These are phyloP conservation scores for Aspergillus tubingensis DNA, from an alignment of 2,329 filamentous ascomycete genomes.

Conservation along the genomic window DNA sequence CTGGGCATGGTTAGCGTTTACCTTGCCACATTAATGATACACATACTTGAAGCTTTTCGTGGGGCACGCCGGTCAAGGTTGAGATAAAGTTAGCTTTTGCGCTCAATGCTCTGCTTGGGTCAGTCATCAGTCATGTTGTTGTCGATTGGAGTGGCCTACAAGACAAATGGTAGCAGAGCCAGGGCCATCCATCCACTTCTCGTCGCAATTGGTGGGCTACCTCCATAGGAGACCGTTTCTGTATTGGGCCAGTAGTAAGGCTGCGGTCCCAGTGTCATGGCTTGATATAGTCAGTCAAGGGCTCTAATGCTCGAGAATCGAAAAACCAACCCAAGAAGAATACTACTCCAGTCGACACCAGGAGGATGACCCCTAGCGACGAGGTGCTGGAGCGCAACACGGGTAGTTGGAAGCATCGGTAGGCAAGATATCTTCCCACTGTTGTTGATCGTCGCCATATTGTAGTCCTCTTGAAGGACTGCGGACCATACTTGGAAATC, in stretches of 20 bases:
- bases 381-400: conserved; percentile 46
- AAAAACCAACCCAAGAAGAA: conserved; percentile 49
- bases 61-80: conserved; percentile 55
- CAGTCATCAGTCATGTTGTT: not conserved
- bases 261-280: conserved; percentile 52
- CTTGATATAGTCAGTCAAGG: conserved; percentile 22
- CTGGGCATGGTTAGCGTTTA: conserved; percentile 2
- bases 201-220: conserved; percentile 57
- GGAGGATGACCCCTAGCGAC: conserved; percentile 47
- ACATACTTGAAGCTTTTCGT: conserved; percentile 57
- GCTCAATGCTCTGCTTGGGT: conserved; percentile 43
- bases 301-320: not conserved
- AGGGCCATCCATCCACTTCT: conserved; percentile 56
- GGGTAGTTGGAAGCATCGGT: conserved; percentile 41
- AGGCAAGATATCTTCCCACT: conserved; percentile 44
- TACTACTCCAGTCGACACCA: conserved; percentile 44
- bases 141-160: conserved; percentile 31
- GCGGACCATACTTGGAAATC: conserved; percentile 32
- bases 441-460: conserved; percentile 40
- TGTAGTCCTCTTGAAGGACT: conserved; percentile 25
- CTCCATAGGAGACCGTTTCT: conserved; percentile 44
- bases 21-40: not conserved
- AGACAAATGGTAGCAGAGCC: conserved; percentile 54
- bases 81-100: conserved; percentile 61
- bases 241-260: conserved; percentile 61